A percentile compares a stretch with the other conserved stretches of the same genome.
These are phyloP conservation scores for Cordia subcordata DNA, from an alignment of 257 asterid genomes.

Conservation along the genomic window DNA sequence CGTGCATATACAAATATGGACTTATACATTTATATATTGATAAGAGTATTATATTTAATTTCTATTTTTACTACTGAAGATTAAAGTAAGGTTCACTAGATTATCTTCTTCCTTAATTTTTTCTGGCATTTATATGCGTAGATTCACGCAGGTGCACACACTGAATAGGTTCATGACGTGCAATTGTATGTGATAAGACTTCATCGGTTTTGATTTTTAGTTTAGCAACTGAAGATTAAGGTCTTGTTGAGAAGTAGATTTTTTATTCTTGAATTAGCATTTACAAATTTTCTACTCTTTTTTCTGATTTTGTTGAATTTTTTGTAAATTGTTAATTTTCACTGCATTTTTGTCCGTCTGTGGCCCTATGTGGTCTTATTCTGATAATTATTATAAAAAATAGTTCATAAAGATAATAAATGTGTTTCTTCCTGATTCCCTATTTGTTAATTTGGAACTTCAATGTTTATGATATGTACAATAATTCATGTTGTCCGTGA, in stretches of 20 bases:
- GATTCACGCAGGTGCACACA: not conserved
- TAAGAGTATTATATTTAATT: too few species aligned
- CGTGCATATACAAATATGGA: not conserved
- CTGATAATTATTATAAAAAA: too few species aligned
- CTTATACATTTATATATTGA: too few species aligned
- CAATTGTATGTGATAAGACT: not conserved
- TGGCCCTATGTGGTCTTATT: not conserved
- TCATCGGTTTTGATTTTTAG: not conserved
- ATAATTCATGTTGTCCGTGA: not conserved
- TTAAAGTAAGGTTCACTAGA: too few species aligned
- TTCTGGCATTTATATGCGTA: not conserved
- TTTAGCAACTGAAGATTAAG: not conserved
- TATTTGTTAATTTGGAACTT: not conserved
- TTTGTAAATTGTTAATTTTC: too few species aligned
- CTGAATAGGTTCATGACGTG: too few species aligned
- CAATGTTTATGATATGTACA: too few species aligned
- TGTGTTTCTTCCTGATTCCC: not conserved
- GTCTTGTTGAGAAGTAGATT: not conserved
- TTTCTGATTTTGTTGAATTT: not conserved
- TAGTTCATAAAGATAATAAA: too few species aligned
- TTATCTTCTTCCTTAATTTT: too few species aligned
- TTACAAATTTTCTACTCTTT: too few species aligned
- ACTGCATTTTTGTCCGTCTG: not conserved
- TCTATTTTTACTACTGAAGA: too few species aligned
- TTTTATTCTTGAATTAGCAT: too few species aligned